Evolutionary conservation across 2,329 filamentous ascomycete species (phyloP), one percentile per base, ranked within the genome.

Genomic region (Scortechinia acanthostroma): DNA sequence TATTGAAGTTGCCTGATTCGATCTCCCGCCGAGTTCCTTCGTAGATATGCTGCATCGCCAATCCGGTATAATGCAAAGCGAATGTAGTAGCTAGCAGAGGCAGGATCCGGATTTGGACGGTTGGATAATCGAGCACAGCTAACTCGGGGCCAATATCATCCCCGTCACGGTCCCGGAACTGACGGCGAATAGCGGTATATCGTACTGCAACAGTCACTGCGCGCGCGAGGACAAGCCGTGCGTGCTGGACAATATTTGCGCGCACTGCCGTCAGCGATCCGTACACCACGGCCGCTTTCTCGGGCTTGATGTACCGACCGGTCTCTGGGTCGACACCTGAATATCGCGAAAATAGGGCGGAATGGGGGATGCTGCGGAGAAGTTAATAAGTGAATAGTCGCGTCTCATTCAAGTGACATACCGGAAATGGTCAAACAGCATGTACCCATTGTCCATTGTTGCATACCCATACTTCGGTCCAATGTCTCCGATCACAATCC

Each of bases 391-490:
- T 14, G 14, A 3, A 4, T 20, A 4, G 2, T 2, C 2, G 22
- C 30, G 21, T 1, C 2, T 10, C 1, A 28, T 5, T 6, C 10
- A 13, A 17, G 42, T 30, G 25, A 30, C 57, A 10, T n/a, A 6
- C 22, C 64, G 58, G 50, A 64, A 62, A 35, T 70, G 58, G 47
- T 74, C 56, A 55, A 75, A 74, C 3, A 76, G 61, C 67, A 74
- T 70, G 53, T 75, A 75, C 0, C 68, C 71, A 46, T 74, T 74
- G 47, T 75, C 69, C 70, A 73, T 72, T 3, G 63, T 64, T 19
- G 68, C 64, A 49, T 75, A 75, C 5, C 71, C 72, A 52, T 75
- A 74, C 47, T 75, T 76, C n/a, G 71, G 69, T 2, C 72, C 72
- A 50, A 76, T 74, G 48, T 76, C 71, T n/a, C 71, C 71, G 15